Evolutionary conservation across 2,329 filamentous ascomycete species (phyloP).

Genomic region (Calcarisporium arbuscula): DNA sequence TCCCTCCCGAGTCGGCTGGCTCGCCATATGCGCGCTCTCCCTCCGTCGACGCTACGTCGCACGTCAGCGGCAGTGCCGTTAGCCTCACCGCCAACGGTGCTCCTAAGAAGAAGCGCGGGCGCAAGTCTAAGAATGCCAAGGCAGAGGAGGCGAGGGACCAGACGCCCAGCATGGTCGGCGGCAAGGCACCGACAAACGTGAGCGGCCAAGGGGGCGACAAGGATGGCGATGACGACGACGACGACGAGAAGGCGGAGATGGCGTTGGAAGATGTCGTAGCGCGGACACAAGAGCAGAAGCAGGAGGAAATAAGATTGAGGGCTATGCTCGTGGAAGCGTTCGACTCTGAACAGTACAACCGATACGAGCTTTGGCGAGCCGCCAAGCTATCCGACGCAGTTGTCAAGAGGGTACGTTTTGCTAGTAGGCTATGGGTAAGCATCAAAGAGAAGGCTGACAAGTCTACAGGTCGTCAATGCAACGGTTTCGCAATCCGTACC

Average conservation of each 20-base stretch:
- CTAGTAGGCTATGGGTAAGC: background rate
- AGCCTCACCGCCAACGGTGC: conserved; percentile 34
- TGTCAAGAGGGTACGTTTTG: conserved; percentile 54
- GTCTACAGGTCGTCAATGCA: conserved; percentile 62
- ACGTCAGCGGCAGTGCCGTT: conserved; percentile 56
- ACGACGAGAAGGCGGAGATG: conserved; percentile 50
- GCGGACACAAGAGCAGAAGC: conserved; percentile 60
- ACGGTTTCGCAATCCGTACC: conserved; percentile 76
- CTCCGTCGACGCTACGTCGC: conserved; percentile 53
- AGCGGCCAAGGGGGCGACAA: conserved; percentile 40
- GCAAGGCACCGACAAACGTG: conserved; percentile 34
- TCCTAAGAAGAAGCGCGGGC: conserved; percentile 53
- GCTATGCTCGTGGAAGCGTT: conserved; percentile 60
- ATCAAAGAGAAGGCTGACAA: background rate
- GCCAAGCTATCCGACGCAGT: conserved; percentile 62
- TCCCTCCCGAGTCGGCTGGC: conserved; percentile 56
- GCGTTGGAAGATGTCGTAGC: conserved; percentile 52
- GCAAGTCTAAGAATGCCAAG: conserved; percentile 53
- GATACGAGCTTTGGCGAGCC: conserved; percentile 66
- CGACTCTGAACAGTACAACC: conserved; percentile 58
- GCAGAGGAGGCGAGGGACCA: conserved; percentile 34
- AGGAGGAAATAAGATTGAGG: conserved; percentile 50
- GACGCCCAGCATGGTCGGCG: conserved; percentile 37
- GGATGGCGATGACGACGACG: conserved; percentile 48
- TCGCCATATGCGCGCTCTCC: conserved; percentile 58